Conservation (phyloP, 2,329 filamentous ascomycete genomes). For the Geosmithia putterillii region DNA sequence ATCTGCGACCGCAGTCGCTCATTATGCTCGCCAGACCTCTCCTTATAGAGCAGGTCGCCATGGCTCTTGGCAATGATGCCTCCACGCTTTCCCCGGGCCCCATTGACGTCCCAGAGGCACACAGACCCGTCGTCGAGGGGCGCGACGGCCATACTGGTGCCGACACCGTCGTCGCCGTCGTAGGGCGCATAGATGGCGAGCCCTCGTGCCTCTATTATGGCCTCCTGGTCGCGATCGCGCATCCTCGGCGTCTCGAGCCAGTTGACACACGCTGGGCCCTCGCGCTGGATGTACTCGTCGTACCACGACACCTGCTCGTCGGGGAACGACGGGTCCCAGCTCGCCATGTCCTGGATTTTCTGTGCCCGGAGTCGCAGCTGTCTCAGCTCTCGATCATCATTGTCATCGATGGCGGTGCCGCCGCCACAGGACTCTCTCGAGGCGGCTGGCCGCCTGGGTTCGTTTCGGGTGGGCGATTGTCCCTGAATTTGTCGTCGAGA, state of each 20-base stretch:
- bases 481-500: background rate
- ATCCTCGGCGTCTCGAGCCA: slow-evolving; percentile 60
- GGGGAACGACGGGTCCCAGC: slow-evolving; percentile 73
- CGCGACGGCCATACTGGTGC: slow-evolving; percentile 49
- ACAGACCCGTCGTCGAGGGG: slow-evolving; percentile 80
- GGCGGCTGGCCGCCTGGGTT: slow-evolving; percentile 4
- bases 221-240: slow-evolving; percentile 24
- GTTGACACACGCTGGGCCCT: slow-evolving; percentile 59
- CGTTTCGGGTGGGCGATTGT: slow-evolving; percentile 9
- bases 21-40: slow-evolving; percentile 30
- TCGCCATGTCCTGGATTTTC: slow-evolving; percentile 46
- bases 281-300: slow-evolving; percentile 73
- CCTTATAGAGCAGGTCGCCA: slow-evolving; percentile 54
- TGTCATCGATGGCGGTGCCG: background rate
- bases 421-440: too few relatives aligned
- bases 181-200: slow-evolving; percentile 51
- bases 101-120: slow-evolving; percentile 71
- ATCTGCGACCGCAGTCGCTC: slow-evolving; percentile 39
- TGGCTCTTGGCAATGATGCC: slow-evolving; percentile 53
- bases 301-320: slow-evolving; percentile 72
- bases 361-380: slow-evolving; percentile 6
- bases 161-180: slow-evolving; percentile 30
- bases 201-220: slow-evolving; percentile 57
- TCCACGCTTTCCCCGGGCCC: slow-evolving; percentile 40
- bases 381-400: background rate